Conservation (phyloP, 1,139 yeast genomes). For the Petasospora rhodanensis region DNA sequence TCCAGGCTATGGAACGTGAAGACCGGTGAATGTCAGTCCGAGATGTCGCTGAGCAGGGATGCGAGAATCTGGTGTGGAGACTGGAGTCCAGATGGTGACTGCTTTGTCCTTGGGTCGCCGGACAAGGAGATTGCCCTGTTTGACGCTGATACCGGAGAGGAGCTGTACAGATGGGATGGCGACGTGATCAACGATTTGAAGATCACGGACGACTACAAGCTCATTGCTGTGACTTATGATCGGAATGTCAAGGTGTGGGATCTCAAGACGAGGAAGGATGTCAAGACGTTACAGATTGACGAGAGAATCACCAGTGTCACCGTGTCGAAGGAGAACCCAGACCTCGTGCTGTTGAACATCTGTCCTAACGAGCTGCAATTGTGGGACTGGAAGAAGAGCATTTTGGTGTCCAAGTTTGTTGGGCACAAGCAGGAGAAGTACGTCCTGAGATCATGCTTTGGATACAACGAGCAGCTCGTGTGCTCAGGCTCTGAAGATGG, state of each 20-base stretch:
- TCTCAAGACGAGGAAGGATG: slow-evolving; percentile 30
- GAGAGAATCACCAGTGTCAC: slow-evolving; percentile 46
- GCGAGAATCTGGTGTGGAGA: slow-evolving; percentile 61
- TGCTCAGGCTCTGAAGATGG: slow-evolving; percentile 86
- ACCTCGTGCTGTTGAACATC: slow-evolving; percentile 53
- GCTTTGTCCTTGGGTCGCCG: slow-evolving; percentile 71
- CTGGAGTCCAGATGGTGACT: slow-evolving; percentile 61
- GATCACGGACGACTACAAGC: slow-evolving; percentile 61
- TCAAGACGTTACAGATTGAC: slow-evolving; percentile 35
- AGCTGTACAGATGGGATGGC: slow-evolving; percentile 25
- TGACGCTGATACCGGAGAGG: slow-evolving; percentile 42
- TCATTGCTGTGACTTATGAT: slow-evolving; percentile 63
- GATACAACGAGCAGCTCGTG: slow-evolving; percentile 64
- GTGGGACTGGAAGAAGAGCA: slow-evolving; percentile 57
- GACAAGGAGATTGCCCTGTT: slow-evolving; percentile 68
- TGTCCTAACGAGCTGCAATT: slow-evolving; percentile 78
- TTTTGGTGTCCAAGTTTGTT: slow-evolving; percentile 54
- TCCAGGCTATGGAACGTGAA: slow-evolving; percentile 61
- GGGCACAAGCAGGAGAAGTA: slow-evolving; percentile 72
- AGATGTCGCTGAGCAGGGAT: slow-evolving; percentile 17
- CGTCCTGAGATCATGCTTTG: slow-evolving; percentile 77
- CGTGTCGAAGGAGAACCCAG: slow-evolving; percentile 37
- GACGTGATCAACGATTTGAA: slow-evolving; percentile 63
- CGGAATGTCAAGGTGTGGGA: slow-evolving; percentile 52
- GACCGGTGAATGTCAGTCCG: slow-evolving; percentile 27